These are phyloP conservation scores for Dentipellis sp. DNA, from an alignment of 768 basidiomycete species.

Conservation along the genomic window DNA sequence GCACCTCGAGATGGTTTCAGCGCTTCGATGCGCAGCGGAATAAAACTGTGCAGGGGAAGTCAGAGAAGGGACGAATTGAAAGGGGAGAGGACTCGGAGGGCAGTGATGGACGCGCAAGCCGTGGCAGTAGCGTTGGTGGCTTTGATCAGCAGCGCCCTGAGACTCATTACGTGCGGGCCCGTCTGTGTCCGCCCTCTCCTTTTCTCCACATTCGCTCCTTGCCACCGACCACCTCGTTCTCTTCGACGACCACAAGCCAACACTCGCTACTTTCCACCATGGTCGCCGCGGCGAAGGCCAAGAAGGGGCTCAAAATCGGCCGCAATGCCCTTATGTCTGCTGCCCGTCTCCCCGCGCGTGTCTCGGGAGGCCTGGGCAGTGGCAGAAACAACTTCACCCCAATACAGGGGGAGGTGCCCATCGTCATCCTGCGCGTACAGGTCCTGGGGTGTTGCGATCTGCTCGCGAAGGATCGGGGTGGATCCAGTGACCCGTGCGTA, in stretches of 20 bases:
- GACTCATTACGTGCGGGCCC: no score
- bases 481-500: constrained; percentile 72
- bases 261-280: neutral
- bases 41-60: no score
- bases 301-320: constrained; percentile 41
- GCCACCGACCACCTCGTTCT: neutral
- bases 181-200: neutral
- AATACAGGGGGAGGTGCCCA: constrained; percentile 50
- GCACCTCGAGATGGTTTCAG: no score
- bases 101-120: no score
- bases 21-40: no score
- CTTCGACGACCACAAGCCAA: neutral
- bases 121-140: no score
- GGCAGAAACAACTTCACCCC: constrained; percentile 32
- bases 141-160: no score
- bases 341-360: constrained; percentile 42
- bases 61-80: no score
- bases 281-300: constrained; percentile 18
- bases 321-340: constrained; percentile 49
- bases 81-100: no score
- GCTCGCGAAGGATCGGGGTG: constrained; percentile 53
- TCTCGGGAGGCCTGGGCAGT: constrained; percentile 30
- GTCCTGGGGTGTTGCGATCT: constrained; percentile 57
- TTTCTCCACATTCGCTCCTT: neutral
- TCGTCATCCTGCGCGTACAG: constrained; percentile 61